phyloP scores from a whole-genome alignment of 2,329 filamentous ascomycete genomes.

The Aspergillus sp. region DNA sequence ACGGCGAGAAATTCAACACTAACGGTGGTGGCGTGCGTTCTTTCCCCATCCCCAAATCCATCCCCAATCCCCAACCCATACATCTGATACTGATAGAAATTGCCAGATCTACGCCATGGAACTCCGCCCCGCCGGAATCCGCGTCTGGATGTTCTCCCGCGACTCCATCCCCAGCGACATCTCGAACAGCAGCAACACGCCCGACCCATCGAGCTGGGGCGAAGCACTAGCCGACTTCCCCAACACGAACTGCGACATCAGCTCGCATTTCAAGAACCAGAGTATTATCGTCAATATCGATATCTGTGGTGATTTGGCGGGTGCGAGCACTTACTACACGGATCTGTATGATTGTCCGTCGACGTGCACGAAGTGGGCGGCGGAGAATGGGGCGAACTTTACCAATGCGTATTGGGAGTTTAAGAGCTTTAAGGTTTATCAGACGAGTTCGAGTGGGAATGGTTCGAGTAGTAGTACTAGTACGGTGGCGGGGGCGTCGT shows the following conservation, averaged over 20 bases:
- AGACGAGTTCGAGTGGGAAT: constrained; percentile 26
- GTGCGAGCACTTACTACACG: constrained; percentile 33
- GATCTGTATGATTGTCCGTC: constrained; percentile 47
- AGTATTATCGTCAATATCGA: constrained; percentile 68
- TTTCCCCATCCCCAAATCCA: background rate
- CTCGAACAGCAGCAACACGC: constrained; percentile 42
- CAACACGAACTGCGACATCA: constrained; percentile 61
- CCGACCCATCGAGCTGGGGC: constrained; percentile 66
- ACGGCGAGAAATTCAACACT: constrained; percentile 56
- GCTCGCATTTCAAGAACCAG: constrained; percentile 63
- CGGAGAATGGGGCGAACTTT: constrained; percentile 59
- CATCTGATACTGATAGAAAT: background rate
- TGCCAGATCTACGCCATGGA: constrained; percentile 59
- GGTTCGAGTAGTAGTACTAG: background rate
- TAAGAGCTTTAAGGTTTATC: constrained; percentile 61
- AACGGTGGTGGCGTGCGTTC: constrained; percentile 53
- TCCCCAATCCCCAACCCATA: background rate
- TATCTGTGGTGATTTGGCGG: constrained; percentile 61
- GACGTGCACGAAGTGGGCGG: constrained; percentile 60
- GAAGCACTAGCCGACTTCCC: constrained; percentile 66
- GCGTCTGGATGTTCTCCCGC: constrained; percentile 63
- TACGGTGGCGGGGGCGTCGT: background rate
- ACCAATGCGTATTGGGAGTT: constrained; percentile 67
- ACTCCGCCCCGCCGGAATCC: constrained; percentile 61
- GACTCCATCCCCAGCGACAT: constrained; percentile 56